Percentiles rank a stretch among this genome's conserved stretches.
Evolutionary conservation across 1,139 yeast species (phyloP).

Genomic region (Debaryomyces coudertii): DNA sequence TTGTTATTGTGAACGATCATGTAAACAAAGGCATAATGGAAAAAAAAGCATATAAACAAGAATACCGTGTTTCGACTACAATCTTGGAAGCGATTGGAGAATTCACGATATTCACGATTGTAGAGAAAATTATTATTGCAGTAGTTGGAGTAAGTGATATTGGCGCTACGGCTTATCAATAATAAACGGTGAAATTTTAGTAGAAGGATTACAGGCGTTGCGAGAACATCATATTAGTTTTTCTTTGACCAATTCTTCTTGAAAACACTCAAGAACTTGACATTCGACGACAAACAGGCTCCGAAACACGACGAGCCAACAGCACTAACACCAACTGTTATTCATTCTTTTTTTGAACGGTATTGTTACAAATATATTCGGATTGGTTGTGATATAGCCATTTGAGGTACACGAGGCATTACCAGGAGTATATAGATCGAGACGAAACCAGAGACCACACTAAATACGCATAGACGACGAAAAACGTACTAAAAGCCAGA

Average conservation of each 20-base stretch:
- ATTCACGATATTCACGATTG: conserved; percentile 8
- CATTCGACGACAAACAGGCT: background rate
- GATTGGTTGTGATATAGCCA: background rate
- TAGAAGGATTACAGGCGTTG: background rate
- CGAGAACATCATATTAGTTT: background rate
- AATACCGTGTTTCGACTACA: conserved; percentile 7
- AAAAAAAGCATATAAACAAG: background rate
- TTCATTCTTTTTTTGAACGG: conserved; percentile 12
- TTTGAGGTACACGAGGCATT: conserved; percentile 1
- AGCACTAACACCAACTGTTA: conserved; percentile 13
- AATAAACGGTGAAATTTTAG: conserved; percentile 3
- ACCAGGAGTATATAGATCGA: background rate
- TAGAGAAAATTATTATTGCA: conserved; percentile 1
- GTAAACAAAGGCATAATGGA: conserved; percentile 7
- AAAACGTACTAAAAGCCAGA: conserved; percentile 1
- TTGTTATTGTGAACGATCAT: conserved; percentile 1
- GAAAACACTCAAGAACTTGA: background rate
- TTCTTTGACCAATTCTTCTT: conserved; percentile 6
- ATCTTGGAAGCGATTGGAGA: background rate
- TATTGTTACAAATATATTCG: background rate
- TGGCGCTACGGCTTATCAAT: conserved; percentile 10
- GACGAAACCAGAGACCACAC: background rate
- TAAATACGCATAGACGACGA: background rate
- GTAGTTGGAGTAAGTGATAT: background rate
- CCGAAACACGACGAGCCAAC: conserved; percentile 1